phyloP scores from a whole-genome alignment of 345 rosid species.

The Zanthoxylum bungeanum region DNA sequence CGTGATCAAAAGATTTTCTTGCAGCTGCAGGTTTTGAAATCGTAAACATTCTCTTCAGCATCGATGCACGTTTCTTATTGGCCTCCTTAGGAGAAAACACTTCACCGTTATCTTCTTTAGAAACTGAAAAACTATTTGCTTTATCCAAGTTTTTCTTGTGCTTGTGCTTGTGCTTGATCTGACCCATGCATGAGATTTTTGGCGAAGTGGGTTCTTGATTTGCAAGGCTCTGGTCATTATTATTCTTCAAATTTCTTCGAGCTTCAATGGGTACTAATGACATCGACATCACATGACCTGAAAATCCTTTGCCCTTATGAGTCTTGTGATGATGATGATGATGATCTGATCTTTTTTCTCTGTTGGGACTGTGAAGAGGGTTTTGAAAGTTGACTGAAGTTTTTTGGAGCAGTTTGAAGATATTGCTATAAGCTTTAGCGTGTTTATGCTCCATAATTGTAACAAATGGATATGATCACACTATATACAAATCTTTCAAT shows the following conservation, averaged over 20 bases:
- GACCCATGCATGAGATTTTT: slow-evolving; percentile 89
- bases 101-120: slow-evolving; percentile 13
- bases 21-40: slow-evolving; percentile 1
- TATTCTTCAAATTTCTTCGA: slow-evolving; percentile 40
- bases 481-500: too few relatives aligned
- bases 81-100: slow-evolving; percentile 13
- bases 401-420: slow-evolving; percentile 57
- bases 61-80: slow-evolving; percentile 32
- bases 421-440: slow-evolving; percentile 32
- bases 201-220: slow-evolving; percentile 78
- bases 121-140: slow-evolving; percentile 7
- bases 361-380: slow-evolving; percentile 63
- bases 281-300: slow-evolving; percentile 55
- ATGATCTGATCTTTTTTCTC: slow-evolving; percentile 40
- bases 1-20: slow-evolving; percentile 21
- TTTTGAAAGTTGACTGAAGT: slow-evolving; percentile 49
- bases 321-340: slow-evolving; percentile 20
- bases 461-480: too few relatives aligned
- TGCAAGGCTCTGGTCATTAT: slow-evolving; percentile 20
- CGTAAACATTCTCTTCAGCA: slow-evolving; percentile 42
- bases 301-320: slow-evolving; percentile 36
- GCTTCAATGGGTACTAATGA: slow-evolving; percentile 49
- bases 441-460: slow-evolving; percentile 26
- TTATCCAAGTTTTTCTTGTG: slow-evolving; percentile 11
- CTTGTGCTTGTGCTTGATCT: slow-evolving; percentile 58